phyloP scores from a whole-genome alignment of 2,329 filamentous ascomycete genomes.

The Metarhizium anisopliae region DNA sequence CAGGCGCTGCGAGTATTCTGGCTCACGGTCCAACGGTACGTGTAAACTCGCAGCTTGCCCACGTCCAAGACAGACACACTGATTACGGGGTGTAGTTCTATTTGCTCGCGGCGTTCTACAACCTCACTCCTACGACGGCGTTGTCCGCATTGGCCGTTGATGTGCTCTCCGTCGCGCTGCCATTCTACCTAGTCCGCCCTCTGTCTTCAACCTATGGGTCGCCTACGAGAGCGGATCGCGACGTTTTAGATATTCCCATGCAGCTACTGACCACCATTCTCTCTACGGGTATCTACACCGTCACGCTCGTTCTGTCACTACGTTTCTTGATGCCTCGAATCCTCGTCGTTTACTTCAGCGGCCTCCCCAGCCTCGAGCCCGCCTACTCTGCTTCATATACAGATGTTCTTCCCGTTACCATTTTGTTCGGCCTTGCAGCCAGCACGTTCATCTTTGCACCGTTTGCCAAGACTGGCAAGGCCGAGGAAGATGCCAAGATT shows the following conservation, averaged over 20 bases:
- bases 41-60: background rate
- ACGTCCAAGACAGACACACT: background rate
- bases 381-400: constrained; percentile 56
- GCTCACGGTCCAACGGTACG: constrained; percentile 62
- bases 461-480: constrained; percentile 44
- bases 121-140: constrained; percentile 52
- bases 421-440: constrained; percentile 58
- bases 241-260: constrained; percentile 57
- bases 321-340: constrained; percentile 60
- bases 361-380: constrained; percentile 57
- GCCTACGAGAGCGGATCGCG: constrained; percentile 48
- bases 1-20: constrained; percentile 57
- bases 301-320: constrained; percentile 62
- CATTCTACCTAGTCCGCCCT: constrained; percentile 66
- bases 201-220: constrained; percentile 55
- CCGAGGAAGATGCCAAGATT: constrained; percentile 37
- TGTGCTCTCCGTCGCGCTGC: constrained; percentile 57
- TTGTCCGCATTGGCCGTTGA: constrained; percentile 58
- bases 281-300: constrained; percentile 63
- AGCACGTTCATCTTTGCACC: constrained; percentile 72
- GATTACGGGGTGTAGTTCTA: constrained; percentile 43
- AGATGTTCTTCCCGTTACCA: constrained; percentile 49
- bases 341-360: constrained; percentile 68
- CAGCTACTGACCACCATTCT: constrained; percentile 58
- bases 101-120: constrained; percentile 71